Base-by-base conservation (phyloP, 768 basidiomycete genomes). In the Boletus vinaceobasis region DNA sequence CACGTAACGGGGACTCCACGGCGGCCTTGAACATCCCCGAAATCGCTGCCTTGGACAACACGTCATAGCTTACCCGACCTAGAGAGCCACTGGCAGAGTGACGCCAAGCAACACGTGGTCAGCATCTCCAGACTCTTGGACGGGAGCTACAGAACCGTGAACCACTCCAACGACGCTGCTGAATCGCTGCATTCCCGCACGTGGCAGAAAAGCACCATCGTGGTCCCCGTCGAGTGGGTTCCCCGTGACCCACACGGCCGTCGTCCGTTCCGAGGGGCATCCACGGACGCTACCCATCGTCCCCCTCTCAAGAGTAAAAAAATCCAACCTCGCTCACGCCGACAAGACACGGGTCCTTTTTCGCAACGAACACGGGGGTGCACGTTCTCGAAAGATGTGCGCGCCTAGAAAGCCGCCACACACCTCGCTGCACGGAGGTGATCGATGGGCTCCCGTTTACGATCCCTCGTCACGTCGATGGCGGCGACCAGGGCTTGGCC, bases 1-100 rank as follows among this genome's bases (percentile, higher is more conserved):
- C 52, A 63, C 46, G 52, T 60, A 58, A 59, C 48, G 44, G 35
- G 50, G 36, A 38, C 17, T 39, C 37, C 23, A 46, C 15, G 37
- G 35, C 37, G 44, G 32, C 48, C 43, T 55, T 40, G 52, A 21
- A 15, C 7, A 42, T 43, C 23, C 42, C 31, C 21, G 9, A 42
- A 56, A 29, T 15, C 21, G 33, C 13, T 31, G 15, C 6, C 11
- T 4, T 6, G 9, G 46, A 38, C 10, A 13, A 32, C 14, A 26
- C n/a, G 42, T 48, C 51, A 44, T 23, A 19, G 15, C 33, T 36
- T 46, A 43, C 27, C 43, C 40, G 42, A 26, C 45, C 11, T 8
- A 6, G 29, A 57, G 49, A 47, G 36, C 36, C 38, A n/a, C n/a
- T n/a, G n/a, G n/a, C n/a, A n/a, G n/a, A n/a, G 15, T 38, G 47